phyloP scores from a whole-genome alignment of 768 basidiomycete species.

The Serendipita sp. region DNA sequence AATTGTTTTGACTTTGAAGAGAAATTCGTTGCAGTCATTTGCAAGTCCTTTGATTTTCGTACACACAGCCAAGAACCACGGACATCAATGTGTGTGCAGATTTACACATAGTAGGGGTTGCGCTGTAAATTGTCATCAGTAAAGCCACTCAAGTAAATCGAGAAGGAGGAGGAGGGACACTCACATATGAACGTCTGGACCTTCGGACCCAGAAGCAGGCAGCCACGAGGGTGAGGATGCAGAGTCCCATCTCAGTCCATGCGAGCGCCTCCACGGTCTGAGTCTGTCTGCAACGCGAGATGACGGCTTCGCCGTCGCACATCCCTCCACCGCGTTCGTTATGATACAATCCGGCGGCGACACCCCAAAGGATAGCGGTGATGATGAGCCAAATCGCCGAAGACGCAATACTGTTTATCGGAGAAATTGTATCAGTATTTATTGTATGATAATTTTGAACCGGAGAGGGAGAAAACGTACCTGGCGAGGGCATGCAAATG shows the following conservation, averaged over 20 bases:
- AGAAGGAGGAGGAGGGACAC: not conserved
- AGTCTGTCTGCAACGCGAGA: constrained; percentile 55
- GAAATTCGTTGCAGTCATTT: too few species aligned
- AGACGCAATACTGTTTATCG: constrained; percentile 38
- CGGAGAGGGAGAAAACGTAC: not conserved
- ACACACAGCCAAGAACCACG: too few species aligned
- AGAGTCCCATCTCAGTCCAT: constrained; percentile 60
- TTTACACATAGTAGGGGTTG: constrained; percentile 3
- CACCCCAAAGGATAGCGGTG: constrained; percentile 54
- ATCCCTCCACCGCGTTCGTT: constrained; percentile 41
- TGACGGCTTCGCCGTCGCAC: constrained; percentile 36
- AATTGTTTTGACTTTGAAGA: too few species aligned
- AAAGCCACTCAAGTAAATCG: not conserved
- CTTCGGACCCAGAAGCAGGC: constrained; percentile 39
- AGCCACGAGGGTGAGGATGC: constrained; percentile 35
- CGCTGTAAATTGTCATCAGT: not conserved
- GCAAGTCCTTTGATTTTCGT: too few species aligned
- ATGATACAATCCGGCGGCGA: constrained; percentile 52
- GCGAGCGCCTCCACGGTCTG: constrained; percentile 60
- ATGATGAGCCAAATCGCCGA: constrained; percentile 59
- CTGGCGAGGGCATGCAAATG: constrained; percentile 52
- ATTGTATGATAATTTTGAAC: too few species aligned
- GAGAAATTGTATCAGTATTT: not conserved
- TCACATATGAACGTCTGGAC: not conserved
- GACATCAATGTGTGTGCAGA: not conserved